A percentile compares a stretch with the other conserved stretches of the same genome.
These are phyloP conservation scores for Agrocybe chaxingu DNA, from an alignment of 768 basidiomycete genomes.

Conservation along the genomic window DNA sequence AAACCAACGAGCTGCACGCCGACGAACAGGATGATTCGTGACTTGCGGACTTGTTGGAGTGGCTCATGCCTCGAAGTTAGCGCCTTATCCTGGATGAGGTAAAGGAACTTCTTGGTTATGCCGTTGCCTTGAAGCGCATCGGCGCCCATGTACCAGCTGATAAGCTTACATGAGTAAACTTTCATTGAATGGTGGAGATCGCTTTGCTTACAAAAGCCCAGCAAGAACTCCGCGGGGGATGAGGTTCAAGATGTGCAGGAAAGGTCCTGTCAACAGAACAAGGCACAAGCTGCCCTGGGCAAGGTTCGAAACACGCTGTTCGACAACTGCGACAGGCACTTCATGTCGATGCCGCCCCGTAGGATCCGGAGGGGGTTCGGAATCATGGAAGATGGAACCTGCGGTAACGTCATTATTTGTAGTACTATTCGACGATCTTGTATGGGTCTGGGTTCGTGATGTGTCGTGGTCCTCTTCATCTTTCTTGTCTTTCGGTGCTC, in stretches of 20 bases:
- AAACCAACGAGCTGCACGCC: constrained; percentile 78
- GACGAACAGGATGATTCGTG: constrained; percentile 69
- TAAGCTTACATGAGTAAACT: neutral
- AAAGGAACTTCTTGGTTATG: constrained; percentile 78
- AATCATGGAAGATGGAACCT: constrained; percentile 9
- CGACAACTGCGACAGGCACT: constrained; percentile 73
- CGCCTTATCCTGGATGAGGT: constrained; percentile 68
- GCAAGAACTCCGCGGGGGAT: constrained; percentile 84
- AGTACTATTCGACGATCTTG: constrained; percentile 2
- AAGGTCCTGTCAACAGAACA: constrained; percentile 76
- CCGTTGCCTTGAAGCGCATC: constrained; percentile 80
- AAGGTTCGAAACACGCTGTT: constrained; percentile 91
- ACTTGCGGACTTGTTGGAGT: constrained; percentile 69
- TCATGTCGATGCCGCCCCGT: constrained; percentile 32
- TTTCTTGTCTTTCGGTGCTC: constrained; percentile 30
- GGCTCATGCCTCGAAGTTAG: constrained; percentile 68
- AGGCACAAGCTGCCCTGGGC: constrained; percentile 79
- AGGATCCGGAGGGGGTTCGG: constrained; percentile 13
- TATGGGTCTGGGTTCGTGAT: constrained; percentile 10
- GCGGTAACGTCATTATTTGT: constrained; percentile 1
- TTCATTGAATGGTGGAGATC: neutral
- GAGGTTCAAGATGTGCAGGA: constrained; percentile 73
- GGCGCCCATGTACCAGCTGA: constrained; percentile 89
- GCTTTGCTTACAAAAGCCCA: constrained; percentile 72
- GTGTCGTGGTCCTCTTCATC: constrained; percentile 20